Base-by-base conservation (phyloP, 352 stramenopile genomes). In the Phytophthora sansomeana region DNA sequence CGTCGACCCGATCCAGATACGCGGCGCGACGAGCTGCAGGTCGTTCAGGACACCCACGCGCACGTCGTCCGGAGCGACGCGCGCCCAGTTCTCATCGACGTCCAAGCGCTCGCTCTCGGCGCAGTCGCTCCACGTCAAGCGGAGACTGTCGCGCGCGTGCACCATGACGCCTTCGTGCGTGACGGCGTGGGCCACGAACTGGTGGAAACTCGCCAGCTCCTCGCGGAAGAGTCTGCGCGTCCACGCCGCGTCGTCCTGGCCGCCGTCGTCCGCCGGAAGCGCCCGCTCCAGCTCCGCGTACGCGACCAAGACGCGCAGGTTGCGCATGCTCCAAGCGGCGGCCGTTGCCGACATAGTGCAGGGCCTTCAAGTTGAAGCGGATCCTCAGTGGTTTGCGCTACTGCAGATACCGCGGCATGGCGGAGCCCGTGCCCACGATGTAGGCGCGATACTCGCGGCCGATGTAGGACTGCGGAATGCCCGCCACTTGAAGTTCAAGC, bases 381-480 rank as follows among this genome's bases (percentile, higher is more conserved):
- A 54, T 58, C 38, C 17, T n/a, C 19, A 30, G 39, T 46, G 42
- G 6, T 41, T 26, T 21, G 19, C 11, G 28, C 63, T 28, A 73
- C 39, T 70, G 52, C 39, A 88, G 61, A 60, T 82, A 88, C 29
- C 53, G 35, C 2, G 79, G 79, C 33, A 88, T 44, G n/a, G 62
- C 14, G 6, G 69, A 65, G 8, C 74, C 77, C 7, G 64, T 81
- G 48, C 63, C 67, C 19, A 71, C 19, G 41, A 89, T 73, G 51
- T 78, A 87, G 26, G 66, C 66, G 11, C 78, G 78, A 71, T 86
- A 89, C 59, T 89, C 80, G 24, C 72, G 70, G 5, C 74, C 80
- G 36, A 89, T 89, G 69, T 85, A 89, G 11, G 77, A 78, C 35
- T 83, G 57, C 17, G 79, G 67, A 56, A 88, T 82, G 57, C 58